phyloP scores from a whole-genome alignment of 1,284 basidiomycete genomes.

The Rhodotorula sp. region DNA sequence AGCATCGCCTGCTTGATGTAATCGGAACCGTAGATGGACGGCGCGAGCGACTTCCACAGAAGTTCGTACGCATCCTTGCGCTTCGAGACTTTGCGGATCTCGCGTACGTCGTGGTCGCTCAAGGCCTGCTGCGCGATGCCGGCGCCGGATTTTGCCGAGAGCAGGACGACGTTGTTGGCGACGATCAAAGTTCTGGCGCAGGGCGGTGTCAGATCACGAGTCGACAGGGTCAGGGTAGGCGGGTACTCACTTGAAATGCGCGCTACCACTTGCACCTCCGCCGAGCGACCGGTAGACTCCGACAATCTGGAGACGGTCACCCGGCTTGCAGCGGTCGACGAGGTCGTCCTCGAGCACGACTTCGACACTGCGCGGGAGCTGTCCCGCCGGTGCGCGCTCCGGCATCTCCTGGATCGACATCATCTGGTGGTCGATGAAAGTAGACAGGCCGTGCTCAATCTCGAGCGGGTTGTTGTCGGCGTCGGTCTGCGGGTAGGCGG shows the following conservation, averaged over 20 bases:
- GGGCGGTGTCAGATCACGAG: not conserved
- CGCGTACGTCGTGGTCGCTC: constrained; percentile 92
- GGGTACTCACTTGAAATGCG: constrained; percentile 74
- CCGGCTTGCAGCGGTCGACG: constrained; percentile 96
- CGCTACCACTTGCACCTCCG: constrained; percentile 72
- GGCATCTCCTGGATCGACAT: constrained; percentile 99
- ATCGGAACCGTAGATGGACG: constrained; percentile 95
- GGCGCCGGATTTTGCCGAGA: constrained; percentile 93
- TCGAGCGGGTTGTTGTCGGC: constrained; percentile 82
- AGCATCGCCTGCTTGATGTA: constrained; percentile 94
- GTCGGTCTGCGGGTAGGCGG: constrained; percentile 88
- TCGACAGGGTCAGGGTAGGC: too few relatives aligned
- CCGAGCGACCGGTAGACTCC: constrained; percentile 93
- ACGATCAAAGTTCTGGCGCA: constrained; percentile 77
- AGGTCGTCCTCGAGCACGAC: constrained; percentile 95
- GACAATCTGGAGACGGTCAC: constrained; percentile 95
- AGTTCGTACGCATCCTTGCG: constrained; percentile 80
- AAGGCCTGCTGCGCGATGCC: constrained; percentile 83
- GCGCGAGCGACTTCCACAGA: constrained; percentile 91
- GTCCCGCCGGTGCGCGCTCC: constrained; percentile 94
- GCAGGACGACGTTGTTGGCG: constrained; percentile 93
- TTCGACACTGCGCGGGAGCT: constrained; percentile 92
- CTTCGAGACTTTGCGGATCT: constrained; percentile 92
- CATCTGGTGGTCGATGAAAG: constrained; percentile 94
- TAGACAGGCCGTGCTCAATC: constrained; percentile 89